Evolutionary conservation across 495 filamentous ascomycete species (phyloP).

Genomic region (Penicillium malachiteum): DNA sequence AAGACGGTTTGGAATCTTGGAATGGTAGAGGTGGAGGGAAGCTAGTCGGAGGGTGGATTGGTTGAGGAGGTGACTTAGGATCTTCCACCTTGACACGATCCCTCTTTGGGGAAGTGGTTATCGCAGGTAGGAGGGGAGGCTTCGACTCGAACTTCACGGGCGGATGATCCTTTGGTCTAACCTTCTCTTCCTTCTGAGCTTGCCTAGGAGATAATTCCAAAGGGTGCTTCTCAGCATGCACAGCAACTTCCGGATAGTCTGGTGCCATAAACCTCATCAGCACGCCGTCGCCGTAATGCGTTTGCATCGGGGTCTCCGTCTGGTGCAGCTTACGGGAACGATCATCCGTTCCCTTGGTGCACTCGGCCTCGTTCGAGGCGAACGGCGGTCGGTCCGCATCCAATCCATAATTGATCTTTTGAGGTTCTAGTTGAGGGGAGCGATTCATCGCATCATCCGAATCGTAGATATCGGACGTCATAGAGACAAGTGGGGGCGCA

Average conservation of each 20-base stretch:
- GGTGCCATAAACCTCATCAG: constrained; percentile 48
- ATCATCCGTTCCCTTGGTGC: constrained; percentile 27
- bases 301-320: constrained; percentile 31
- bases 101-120: neutral
- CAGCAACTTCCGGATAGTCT: constrained; percentile 46
- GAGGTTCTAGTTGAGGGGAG: constrained; percentile 30
- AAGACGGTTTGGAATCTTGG: constrained; percentile 3
- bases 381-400: constrained; percentile 34
- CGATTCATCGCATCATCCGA: constrained; percentile 41
- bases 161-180: neutral
- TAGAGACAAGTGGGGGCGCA: constrained; percentile 28
- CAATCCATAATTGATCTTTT: constrained; percentile 22
- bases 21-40: constrained; percentile 7
- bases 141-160: neutral
- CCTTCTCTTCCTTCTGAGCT: constrained; percentile 3
- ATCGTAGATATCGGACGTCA: constrained; percentile 45
- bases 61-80: neutral
- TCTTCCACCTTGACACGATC: neutral
- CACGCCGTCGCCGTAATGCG: constrained; percentile 43
- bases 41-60: neutral
- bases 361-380: constrained; percentile 8
- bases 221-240: constrained; percentile 21
- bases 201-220: constrained; percentile 14
- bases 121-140: neutral
- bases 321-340: constrained; percentile 38